Conservation (phyloP, 1,284 basidiomycete species). For the Leccinum pallidistipes region DNA sequence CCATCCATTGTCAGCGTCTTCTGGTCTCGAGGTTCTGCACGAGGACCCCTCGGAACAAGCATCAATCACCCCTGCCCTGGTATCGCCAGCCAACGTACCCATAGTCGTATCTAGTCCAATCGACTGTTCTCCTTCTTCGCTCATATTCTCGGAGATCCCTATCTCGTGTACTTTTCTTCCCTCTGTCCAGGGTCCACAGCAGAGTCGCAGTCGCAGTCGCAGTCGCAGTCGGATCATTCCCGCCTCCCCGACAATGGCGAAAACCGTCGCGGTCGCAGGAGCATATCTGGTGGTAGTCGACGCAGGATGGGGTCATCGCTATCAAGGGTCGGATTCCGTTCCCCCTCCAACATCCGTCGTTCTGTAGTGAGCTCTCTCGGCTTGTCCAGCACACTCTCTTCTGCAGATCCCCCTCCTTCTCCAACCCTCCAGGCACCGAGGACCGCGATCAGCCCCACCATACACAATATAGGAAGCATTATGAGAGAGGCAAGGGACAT, state of each 20-base stretch:
- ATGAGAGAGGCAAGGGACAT: conserved; percentile 51
- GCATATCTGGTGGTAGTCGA: conserved; percentile 19
- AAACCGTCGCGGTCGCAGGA: conserved; percentile 19
- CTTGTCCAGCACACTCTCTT: conserved; percentile 23
- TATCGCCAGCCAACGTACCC: not conserved
- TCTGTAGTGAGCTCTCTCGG: conserved; percentile 37
- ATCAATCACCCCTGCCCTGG: conserved; percentile 12
- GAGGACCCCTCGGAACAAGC: conserved; percentile 30
- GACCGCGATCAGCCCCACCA: conserved; percentile 51
- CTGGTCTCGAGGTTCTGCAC: conserved; percentile 29
- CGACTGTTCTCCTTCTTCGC: conserved; percentile 7
- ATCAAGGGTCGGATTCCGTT: conserved; percentile 30
- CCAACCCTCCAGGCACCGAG: conserved; percentile 26
- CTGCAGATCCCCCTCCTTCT: conserved; percentile 8
- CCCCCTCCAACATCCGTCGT: conserved; percentile 41
- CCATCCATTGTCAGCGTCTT: no score
- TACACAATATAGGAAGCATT: conserved; percentile 59
- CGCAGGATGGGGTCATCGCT: conserved; percentile 11
- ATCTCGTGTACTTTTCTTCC: conserved; percentile 27
- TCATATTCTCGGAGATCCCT: conserved; percentile 23
- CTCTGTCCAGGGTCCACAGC: conserved; percentile 17
- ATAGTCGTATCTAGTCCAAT: conserved; percentile 24
- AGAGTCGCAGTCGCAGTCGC: conserved; percentile 20
- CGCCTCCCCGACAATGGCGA: conserved; percentile 19
- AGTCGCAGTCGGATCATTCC: conserved; percentile 9